A percentile compares a stretch with the other conserved stretches of the same genome.
Evolutionary conservation across 768 basidiomycete genomes (phyloP).

Genomic region (Peribolospora baueri): DNA sequence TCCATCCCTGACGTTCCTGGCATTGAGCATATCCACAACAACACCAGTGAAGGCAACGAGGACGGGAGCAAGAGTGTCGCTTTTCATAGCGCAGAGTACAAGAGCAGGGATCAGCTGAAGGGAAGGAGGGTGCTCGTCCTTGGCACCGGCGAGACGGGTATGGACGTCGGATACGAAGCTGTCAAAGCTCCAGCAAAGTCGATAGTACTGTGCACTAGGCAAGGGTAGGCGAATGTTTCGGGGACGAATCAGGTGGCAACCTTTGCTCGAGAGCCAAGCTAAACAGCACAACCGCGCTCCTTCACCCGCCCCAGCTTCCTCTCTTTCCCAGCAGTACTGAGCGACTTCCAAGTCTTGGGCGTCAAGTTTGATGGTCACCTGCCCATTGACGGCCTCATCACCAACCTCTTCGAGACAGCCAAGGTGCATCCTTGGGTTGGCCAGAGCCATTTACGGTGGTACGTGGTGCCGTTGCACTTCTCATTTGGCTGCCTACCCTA

Average conservation of each 20-base stretch:
- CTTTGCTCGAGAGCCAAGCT: not conserved
- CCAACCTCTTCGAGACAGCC: slow-evolving; percentile 30
- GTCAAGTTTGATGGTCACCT: slow-evolving; percentile 21
- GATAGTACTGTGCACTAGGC: slow-evolving; percentile 31
- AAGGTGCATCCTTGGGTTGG: slow-evolving; percentile 38
- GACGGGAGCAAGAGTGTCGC: slow-evolving; percentile 15
- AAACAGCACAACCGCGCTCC: slow-evolving; percentile 2
- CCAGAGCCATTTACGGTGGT: slow-evolving; percentile 32
- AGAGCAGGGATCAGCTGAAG: slow-evolving; percentile 24
- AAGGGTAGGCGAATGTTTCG: slow-evolving; percentile 19
- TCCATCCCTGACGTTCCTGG: slow-evolving; percentile 30
- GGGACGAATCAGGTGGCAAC: not conserved
- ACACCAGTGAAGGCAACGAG: slow-evolving; percentile 4
- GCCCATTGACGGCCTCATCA: slow-evolving; percentile 27
- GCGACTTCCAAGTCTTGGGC: slow-evolving; percentile 35
- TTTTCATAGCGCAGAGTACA: slow-evolving; percentile 33
- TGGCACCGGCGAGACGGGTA: slow-evolving; percentile 38
- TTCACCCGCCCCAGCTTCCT: slow-evolving; percentile 22
- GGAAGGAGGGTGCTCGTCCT: slow-evolving; percentile 31
- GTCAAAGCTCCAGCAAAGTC: slow-evolving; percentile 30
- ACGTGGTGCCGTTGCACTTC: slow-evolving; percentile 19
- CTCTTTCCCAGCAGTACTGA: slow-evolving; percentile 32
- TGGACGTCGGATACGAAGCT: slow-evolving; percentile 29
- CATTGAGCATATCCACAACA: slow-evolving; percentile 21
- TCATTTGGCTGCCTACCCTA: not conserved